Percentiles rank a stretch among this genome's conserved stretches.
Evolutionary conservation across 306 rosid genomes (phyloP).

Genomic region (Quercus gilva): DNA sequence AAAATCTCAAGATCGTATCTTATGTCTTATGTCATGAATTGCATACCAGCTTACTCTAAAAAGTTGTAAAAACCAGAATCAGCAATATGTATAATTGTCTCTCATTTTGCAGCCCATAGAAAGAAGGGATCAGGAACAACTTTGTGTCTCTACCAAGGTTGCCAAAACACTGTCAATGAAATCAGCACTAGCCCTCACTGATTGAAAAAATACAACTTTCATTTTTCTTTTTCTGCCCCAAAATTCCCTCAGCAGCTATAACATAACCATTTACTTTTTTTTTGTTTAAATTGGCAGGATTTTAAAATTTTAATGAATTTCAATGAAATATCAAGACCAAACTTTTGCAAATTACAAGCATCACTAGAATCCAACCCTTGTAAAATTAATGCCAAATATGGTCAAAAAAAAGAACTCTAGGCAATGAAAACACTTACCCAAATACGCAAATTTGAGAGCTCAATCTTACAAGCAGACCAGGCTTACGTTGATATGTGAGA

Average conservation of each 20-base stretch:
- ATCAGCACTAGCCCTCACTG: not conserved
- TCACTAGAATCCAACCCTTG: no score
- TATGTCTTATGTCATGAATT: not conserved
- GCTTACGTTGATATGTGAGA: not conserved
- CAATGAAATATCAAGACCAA: no score
- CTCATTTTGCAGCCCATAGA: conserved; percentile 71
- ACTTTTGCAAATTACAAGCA: no score
- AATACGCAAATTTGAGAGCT: no score
- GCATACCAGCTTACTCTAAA: conserved; percentile 66
- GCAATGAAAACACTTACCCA: no score
- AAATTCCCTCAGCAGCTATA: not conserved
- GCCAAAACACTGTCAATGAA: conserved; percentile 65
- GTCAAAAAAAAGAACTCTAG: no score
- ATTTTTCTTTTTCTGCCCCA: not conserved
- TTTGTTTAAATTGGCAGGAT: no score
- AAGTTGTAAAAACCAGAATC: conserved; percentile 86
- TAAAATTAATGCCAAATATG: no score
- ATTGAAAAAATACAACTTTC: not conserved
- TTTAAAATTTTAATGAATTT: no score
- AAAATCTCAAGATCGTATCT: not conserved
- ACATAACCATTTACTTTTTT: not conserved
- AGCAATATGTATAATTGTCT: conserved; percentile 68
- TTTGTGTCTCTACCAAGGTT: conserved; percentile 76
- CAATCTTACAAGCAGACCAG: no score
- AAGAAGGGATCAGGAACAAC: conserved; percentile 81